phyloP scores from a whole-genome alignment of 805 yeast species.

The Candida ponderosae region DNA sequence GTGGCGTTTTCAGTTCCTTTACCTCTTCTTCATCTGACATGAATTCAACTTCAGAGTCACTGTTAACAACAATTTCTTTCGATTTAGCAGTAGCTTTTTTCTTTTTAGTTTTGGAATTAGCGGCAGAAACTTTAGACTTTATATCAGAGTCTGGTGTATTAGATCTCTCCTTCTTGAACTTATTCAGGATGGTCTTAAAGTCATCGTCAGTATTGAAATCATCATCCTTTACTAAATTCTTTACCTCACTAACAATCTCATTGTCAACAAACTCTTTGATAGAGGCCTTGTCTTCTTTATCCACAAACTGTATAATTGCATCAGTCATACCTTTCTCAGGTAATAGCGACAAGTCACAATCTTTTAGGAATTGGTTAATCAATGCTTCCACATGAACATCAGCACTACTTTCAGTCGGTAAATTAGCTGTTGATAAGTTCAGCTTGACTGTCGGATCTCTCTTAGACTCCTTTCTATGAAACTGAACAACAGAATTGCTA shows the following conservation, averaged over 20 bases:
- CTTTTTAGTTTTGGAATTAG: background rate
- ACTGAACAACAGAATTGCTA: constrained; percentile 74
- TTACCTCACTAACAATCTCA: constrained; percentile 47
- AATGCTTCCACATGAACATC: constrained; percentile 49
- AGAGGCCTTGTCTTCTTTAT: constrained; percentile 74
- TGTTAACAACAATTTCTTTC: constrained; percentile 19
- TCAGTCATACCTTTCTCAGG: constrained; percentile 69
- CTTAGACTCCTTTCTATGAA: constrained; percentile 39
- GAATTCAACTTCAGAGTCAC: constrained; percentile 19
- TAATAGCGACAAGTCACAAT: constrained; percentile 58
- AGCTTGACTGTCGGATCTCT: constrained; percentile 2
- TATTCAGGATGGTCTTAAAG: constrained; percentile 31
- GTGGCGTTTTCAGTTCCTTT: background rate
- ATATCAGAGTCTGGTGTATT: background rate
- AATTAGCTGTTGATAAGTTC: constrained; percentile 2
- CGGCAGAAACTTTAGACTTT: background rate
- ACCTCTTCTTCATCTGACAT: constrained; percentile 9
- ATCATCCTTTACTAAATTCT: constrained; percentile 35
- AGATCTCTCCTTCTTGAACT: constrained; percentile 24
- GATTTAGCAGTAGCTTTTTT: background rate
- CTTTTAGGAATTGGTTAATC: constrained; percentile 53
- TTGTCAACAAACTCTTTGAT: constrained; percentile 53
- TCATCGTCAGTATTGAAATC: constrained; percentile 29
- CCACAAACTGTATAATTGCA: constrained; percentile 66
- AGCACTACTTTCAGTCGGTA: constrained; percentile 8